Evolutionary conservation across 2,329 filamentous ascomycete species (phyloP), one percentile per base, ranked within the genome.

Genomic region (Fusarium oxysporum): DNA sequence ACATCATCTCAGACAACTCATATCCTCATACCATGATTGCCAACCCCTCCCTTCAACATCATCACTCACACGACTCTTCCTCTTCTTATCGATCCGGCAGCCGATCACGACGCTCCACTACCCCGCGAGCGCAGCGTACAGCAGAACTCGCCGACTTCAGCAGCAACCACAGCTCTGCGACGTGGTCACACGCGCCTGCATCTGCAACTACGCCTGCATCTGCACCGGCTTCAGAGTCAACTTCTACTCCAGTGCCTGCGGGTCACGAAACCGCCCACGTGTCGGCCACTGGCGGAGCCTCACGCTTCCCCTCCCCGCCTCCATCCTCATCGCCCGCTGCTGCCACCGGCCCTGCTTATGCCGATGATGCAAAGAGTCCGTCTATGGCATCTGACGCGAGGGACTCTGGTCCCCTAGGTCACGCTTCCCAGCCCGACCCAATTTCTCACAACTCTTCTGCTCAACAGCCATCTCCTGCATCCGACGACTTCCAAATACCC

Each of bases 21-120:
- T 89, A 90, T 83, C 92, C 92, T 83, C 89, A 90, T 85, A 90
- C 87, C 84, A 92, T 91, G 87, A 92, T 94, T 85, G 83, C 84
- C 66, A 82, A 83, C 63, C 81, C 86, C 48, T 83, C 83, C 72
- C 85, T 86, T 73, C 85, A 86, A 74, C 84, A 84, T 71, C 84
- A 84, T 48, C 77, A 69, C 66, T 78, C 85, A 62, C 83, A 86
- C 80, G 83, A 87, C 74, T 65, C 74, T 48, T 73, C 77, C 37
- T 73, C 77, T 58, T 72, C 74, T 48, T 78, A 77, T 66, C 77
- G 76, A 72, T 80, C 65, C 71, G 77, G 64, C 75, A 80, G 64
- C 74, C 78, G 63, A 73, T 80, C 70, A 60, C 79, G 76, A 76
- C 76, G 70, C 58, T 73, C 78, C n/a, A 68, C 75, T 44, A 80